Conservation (phyloP, 495 filamentous ascomycete species). For the Tuber aestivum region DNA sequence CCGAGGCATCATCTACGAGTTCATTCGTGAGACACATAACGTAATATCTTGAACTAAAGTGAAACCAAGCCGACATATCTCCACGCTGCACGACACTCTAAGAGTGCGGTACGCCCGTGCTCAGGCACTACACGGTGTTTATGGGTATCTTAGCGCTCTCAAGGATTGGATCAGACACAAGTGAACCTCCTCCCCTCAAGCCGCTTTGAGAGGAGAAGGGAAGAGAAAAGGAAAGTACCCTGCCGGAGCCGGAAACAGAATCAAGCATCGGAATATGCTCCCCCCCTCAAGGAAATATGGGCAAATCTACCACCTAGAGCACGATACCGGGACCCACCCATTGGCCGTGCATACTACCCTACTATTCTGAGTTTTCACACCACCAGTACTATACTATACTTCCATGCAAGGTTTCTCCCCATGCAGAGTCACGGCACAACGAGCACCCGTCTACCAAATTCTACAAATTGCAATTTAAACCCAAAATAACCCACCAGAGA, state of each 20-base stretch:
- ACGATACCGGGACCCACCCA: too few relatives aligned
- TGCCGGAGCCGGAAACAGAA: neutral
- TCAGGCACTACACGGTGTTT: neutral
- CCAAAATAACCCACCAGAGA: neutral
- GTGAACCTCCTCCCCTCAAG: neutral
- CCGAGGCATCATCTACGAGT: neutral
- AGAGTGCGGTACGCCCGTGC: neutral
- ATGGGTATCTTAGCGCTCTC: neutral
- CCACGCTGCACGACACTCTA: neutral
- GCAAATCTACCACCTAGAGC: too few relatives aligned
- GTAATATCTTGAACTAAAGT: neutral
- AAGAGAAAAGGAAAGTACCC: neutral
- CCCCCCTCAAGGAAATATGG: too few relatives aligned
- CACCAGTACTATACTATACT: too few relatives aligned
- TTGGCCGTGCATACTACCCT: too few relatives aligned
- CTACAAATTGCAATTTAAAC: neutral
- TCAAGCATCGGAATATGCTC: neutral
- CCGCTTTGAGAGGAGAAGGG: too few relatives aligned
- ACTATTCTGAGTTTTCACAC: too few relatives aligned
- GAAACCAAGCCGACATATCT: neutral
- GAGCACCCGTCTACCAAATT: neutral
- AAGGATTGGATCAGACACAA: neutral
- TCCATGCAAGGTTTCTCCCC: neutral
- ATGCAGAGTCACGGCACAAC: neutral
- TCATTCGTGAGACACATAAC: neutral